phyloP scores from a whole-genome alignment of 768 basidiomycete genomes.

The Podaxis sp. region DNA sequence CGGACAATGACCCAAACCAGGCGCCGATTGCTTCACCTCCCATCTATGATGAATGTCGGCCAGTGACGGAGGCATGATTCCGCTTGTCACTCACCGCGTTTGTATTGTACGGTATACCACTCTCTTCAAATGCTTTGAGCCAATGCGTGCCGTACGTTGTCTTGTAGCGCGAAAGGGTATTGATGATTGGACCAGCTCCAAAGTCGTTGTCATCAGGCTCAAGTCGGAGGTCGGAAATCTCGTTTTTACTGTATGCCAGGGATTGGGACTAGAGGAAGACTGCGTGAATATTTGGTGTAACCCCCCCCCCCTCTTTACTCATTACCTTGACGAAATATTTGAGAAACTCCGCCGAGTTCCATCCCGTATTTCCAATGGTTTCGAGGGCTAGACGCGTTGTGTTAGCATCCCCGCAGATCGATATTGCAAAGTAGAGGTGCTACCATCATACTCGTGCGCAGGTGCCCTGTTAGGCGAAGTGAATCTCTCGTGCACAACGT shows the following conservation, averaged over 20 bases:
- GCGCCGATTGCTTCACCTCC: conserved; percentile 20
- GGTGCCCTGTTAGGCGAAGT: conserved; percentile 12
- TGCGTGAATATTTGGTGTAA: not conserved
- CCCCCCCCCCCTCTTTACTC: not conserved
- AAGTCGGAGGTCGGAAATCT: not conserved
- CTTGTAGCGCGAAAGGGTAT: conserved; percentile 15
- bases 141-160: conserved; percentile 6
- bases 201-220: conserved; percentile 7
- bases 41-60: conserved; percentile 17
- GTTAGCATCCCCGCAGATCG: not conserved
- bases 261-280: conserved; percentile 16
- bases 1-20: conserved; percentile 16
- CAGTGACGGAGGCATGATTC: no score
- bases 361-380: conserved; percentile 18
- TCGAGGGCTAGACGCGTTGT: conserved; percentile 15
- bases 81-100: conserved; percentile 14
- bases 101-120: conserved; percentile 20
- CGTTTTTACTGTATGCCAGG: conserved; percentile 5
- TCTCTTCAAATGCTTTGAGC: conserved; percentile 14
- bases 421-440: not conserved
- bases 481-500: not conserved
- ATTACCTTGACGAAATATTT: conserved; percentile 20
- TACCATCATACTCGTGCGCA: conserved; percentile 21
- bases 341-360: conserved; percentile 17
- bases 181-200: conserved; percentile 20